Evolutionary conservation across 192 early-diverging fungal species (phyloP).

Genomic region (Entophlyctis luteolus): DNA sequence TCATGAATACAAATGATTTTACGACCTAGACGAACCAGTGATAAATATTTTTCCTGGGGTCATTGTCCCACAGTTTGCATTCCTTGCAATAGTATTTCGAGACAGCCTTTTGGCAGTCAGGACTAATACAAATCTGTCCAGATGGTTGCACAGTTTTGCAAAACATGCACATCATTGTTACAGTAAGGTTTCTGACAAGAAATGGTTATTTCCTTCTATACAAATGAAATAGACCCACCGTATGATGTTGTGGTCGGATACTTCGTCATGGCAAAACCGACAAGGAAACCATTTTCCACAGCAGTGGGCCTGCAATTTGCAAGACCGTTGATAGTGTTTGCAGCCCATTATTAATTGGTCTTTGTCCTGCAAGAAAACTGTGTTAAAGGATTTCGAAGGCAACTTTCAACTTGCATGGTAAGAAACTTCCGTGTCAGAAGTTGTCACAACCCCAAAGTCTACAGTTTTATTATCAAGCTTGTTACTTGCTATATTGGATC

Average conservation of each 20-base stretch:
- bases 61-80: conserved; percentile 92
- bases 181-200: conserved; percentile 51
- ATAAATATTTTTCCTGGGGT: conserved; percentile 78
- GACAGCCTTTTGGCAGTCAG: conserved; percentile 56
- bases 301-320: conserved; percentile 71
- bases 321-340: conserved; percentile 74
- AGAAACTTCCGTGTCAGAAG: conserved; percentile 43
- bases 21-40: conserved; percentile 59
- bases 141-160: conserved; percentile 80
- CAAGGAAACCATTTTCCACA: conserved; percentile 74
- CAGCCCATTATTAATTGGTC: conserved; percentile 59
- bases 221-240: conserved; percentile 42
- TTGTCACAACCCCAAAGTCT: conserved; percentile 38
- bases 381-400: neutral
- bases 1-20: neutral
- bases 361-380: conserved; percentile 43
- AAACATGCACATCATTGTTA: conserved; percentile 93
- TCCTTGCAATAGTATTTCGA: conserved; percentile 84
- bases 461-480: conserved; percentile 29
- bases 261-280: conserved; percentile 77
- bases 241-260: conserved; percentile 61
- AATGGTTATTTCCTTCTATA: neutral
- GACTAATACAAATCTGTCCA: conserved; percentile 66
- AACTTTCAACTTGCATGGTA: conserved; percentile 36
- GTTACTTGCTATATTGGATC: conserved; percentile 27